Percentiles rank a stretch among this genome's conserved stretches.
These are phyloP conservation scores for Boletellus ananas DNA, from an alignment of 768 basidiomycete genomes.

Conservation along the genomic window DNA sequence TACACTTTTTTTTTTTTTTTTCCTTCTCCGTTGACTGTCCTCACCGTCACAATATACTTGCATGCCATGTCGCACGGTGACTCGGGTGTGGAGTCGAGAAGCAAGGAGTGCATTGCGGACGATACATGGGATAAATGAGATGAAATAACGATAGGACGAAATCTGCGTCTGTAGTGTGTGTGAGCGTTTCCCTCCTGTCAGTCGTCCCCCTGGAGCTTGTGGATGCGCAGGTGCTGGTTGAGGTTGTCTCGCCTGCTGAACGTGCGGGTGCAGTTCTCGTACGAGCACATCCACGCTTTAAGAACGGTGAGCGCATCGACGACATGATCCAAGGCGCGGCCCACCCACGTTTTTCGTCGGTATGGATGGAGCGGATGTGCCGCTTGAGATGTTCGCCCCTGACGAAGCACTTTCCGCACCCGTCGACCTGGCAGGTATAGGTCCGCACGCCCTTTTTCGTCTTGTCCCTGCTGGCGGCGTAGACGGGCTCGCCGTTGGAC, in stretches of 20 bases:
- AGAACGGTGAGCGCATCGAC: not conserved
- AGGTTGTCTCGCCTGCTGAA: slow-evolving; percentile 79
- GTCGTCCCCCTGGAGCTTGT: slow-evolving; percentile 31
- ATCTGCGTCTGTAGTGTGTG: not conserved
- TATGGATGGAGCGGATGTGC: slow-evolving; percentile 78
- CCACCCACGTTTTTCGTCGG: slow-evolving; percentile 75
- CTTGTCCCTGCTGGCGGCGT: slow-evolving; percentile 29
- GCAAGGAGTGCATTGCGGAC: slow-evolving; percentile 2
- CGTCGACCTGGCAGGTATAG: slow-evolving; percentile 64
- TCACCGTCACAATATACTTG: too few relatives aligned
- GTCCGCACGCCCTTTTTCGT: slow-evolving; percentile 38
- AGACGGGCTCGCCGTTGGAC: slow-evolving; percentile 22
- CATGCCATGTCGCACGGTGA: slow-evolving; percentile 3
- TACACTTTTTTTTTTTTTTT: slow-evolving; percentile 14
- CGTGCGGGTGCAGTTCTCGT: slow-evolving; percentile 60
- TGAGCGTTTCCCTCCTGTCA: slow-evolving; percentile 1
- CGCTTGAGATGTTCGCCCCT: slow-evolving; percentile 79
- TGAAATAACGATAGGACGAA: slow-evolving; percentile 12
- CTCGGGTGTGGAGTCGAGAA: not conserved
- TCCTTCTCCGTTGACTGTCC: not conserved
- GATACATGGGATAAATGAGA: slow-evolving; percentile 15
- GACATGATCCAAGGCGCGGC: not conserved
- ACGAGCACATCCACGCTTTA: slow-evolving; percentile 42
- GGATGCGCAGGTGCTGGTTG: slow-evolving; percentile 67
- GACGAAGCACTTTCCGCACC: slow-evolving; percentile 76